Evolutionary conservation across 2,329 filamentous ascomycete species (phyloP), one percentile per base, ranked within the genome.

Genomic region (Ophiostoma sp.): DNA sequence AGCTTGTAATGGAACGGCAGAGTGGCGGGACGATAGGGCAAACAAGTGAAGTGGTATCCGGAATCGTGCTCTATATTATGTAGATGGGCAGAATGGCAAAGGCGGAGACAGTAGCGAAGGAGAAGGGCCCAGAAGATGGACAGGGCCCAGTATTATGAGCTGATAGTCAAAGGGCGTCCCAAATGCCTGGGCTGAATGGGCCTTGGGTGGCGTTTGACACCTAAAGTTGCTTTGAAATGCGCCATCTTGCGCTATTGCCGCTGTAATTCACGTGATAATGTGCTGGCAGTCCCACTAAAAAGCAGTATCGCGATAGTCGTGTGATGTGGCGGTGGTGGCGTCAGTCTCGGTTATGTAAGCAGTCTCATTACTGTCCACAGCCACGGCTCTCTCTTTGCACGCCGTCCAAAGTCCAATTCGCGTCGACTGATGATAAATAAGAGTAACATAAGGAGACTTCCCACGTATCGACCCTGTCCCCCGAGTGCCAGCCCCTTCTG

Each of bases 31-130:
- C n/a, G 35, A 39, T 35, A 62, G 27, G 62, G 20, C 10, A 8
- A 23, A 39, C 62, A 41, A 41, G 62, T 48, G 15, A 48, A 20
- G 44, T 39, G 17, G 35, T 70, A 65, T 67, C 64, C 17, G 41
- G 65, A 33, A 39, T 68, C 39, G 65, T 41, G 39, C 39, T 41
- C 27, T 31, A 31, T 31, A 31, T 31, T 31, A 31, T 41, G 39
- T 70, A 66, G 52, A 70, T 62, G 68, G 52, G 68, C 68, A 70
- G 41, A 70, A 70, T 41, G 64, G n/a, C 68, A 54, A 54, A 69
- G 62, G 68, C 64, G 64, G 64, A 67, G 65, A 67, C 52, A 41
- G 20, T 23, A 13, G 54, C 54, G 69, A 33, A 67, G 67, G 44
- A 70, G 67, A 67, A 70, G 65, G 68, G 69, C 67, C 67, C 62